Evolutionary conservation across 352 stramenopile genomes (phyloP).

Genomic region (Pythium monospermum): DNA sequence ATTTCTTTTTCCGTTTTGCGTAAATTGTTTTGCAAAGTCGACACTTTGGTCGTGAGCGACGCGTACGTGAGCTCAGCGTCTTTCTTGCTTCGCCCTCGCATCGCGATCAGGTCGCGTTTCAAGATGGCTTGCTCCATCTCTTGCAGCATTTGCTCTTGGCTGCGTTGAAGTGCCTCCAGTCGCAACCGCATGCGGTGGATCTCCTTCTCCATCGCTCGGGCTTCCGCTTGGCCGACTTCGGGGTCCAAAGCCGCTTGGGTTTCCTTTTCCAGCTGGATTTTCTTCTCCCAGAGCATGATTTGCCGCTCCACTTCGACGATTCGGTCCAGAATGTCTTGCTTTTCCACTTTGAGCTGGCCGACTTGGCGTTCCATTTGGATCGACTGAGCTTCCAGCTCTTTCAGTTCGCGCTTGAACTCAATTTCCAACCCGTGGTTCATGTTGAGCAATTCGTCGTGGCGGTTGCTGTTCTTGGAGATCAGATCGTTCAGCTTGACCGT

Average conservation of each 20-base stretch:
- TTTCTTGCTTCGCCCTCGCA: slow-evolving; percentile 82
- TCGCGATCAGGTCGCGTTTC: slow-evolving; percentile 91
- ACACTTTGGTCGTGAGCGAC: slow-evolving; percentile 81
- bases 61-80: slow-evolving; percentile 80
- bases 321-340: slow-evolving; percentile 83
- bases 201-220: slow-evolving; percentile 92
- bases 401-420: slow-evolving; percentile 89
- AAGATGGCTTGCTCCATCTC: slow-evolving; percentile 93
- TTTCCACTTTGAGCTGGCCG: slow-evolving; percentile 68
- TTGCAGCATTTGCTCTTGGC: slow-evolving; percentile 91
- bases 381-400: slow-evolving; percentile 83
- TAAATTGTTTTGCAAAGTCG: slow-evolving; percentile 65
- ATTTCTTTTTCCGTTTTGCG: slow-evolving; percentile 68
- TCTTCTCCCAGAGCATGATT: slow-evolving; percentile 95
- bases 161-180: slow-evolving; percentile 86
- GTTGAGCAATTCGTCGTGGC: slow-evolving; percentile 79
- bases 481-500: slow-evolving; percentile 92
- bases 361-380: slow-evolving; percentile 76
- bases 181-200: slow-evolving; percentile 94
- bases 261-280: slow-evolving; percentile 96
- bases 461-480: slow-evolving; percentile 82
- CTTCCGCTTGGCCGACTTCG: slow-evolving; percentile 88
- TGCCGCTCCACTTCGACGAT: slow-evolving; percentile 91
- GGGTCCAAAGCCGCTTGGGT: slow-evolving; percentile 92
- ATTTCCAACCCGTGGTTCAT: slow-evolving; percentile 87